Evolutionary conservation across 257 asterid genomes (phyloP).

Genomic region (Solanum piurae): DNA sequence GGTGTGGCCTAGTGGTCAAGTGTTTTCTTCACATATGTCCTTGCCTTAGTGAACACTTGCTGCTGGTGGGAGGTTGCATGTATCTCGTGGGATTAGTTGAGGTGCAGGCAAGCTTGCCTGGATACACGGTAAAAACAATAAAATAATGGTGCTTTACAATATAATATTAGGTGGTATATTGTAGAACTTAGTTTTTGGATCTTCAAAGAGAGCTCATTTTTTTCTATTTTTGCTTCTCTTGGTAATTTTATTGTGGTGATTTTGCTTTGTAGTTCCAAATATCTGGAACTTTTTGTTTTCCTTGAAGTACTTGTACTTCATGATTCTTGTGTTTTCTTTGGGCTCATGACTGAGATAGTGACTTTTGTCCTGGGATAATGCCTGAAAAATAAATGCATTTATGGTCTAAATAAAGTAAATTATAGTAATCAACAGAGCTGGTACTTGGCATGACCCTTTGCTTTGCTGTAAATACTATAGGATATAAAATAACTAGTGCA

Average conservation of each 20-base stretch:
- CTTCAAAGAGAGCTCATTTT: not conserved
- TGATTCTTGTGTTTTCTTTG: not conserved
- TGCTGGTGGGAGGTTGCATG: not conserved
- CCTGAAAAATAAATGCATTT: not conserved
- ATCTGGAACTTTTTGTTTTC: not conserved
- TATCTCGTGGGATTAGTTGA: not conserved
- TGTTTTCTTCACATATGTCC: not conserved
- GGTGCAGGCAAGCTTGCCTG: not conserved
- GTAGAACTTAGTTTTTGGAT: not conserved
- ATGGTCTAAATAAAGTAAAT: not conserved
- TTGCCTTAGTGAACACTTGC: not conserved
- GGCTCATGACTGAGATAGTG: not conserved
- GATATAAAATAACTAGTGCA: not conserved
- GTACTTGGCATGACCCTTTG: not conserved
- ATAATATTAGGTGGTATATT: not conserved
- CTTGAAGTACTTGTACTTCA: not conserved
- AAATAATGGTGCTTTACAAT: not conserved
- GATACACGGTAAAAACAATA: not conserved
- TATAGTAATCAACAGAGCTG: not conserved
- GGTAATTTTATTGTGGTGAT: not conserved
- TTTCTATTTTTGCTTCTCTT: not conserved
- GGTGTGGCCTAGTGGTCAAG: not conserved
- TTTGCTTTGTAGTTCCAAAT: not conserved
- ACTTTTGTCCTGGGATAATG: not conserved
- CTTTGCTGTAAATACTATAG: not conserved